Percentiles rank a stretch among this genome's conserved stretches.
Conservation (phyloP, 306 rosid genomes). For the Prunus kanzakura region DNA sequence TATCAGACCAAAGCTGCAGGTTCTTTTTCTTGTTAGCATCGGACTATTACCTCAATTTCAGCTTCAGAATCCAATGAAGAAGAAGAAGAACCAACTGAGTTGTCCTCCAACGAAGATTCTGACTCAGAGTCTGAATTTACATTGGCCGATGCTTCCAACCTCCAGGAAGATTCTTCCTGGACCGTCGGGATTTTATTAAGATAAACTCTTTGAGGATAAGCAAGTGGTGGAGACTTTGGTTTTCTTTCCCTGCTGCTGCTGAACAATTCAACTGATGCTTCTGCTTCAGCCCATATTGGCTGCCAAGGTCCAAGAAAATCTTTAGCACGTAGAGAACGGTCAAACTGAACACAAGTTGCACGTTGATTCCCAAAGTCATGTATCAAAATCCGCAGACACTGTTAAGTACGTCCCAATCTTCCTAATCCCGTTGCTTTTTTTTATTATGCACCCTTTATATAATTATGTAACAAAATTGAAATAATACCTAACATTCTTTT, state of each 20-base stretch:
- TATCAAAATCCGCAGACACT: background rate
- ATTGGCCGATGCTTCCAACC: slow-evolving; percentile 29
- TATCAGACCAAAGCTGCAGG: slow-evolving; percentile 27
- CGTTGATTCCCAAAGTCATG: background rate
- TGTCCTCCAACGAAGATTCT: slow-evolving; percentile 41
- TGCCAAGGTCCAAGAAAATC: slow-evolving; percentile 22
- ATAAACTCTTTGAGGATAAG: slow-evolving; percentile 60
- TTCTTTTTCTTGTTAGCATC: slow-evolving; percentile 28
- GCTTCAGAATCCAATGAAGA: slow-evolving; percentile 55
- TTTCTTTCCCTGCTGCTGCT: slow-evolving; percentile 27
- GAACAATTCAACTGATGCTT: slow-evolving; percentile 40
- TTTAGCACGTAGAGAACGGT: background rate
- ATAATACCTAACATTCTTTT: background rate
- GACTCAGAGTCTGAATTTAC: slow-evolving; percentile 36
- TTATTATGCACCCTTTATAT: background rate
- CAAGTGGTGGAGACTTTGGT: slow-evolving; percentile 25
- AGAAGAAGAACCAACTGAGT: slow-evolving; percentile 27
- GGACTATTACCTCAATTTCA: slow-evolving; percentile 56
- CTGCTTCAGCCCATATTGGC: slow-evolving; percentile 91
- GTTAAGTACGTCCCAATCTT: background rate
- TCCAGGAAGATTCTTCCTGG: slow-evolving; percentile 29
- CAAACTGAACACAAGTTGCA: background rate
- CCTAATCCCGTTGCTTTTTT: background rate
- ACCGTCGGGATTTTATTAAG: slow-evolving; percentile 28
- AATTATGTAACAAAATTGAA: background rate